Percentiles rank a stretch among this genome's conserved stretches.
Conservation (phyloP, 2,329 filamentous ascomycete species). For the Talaromyces sp. region DNA sequence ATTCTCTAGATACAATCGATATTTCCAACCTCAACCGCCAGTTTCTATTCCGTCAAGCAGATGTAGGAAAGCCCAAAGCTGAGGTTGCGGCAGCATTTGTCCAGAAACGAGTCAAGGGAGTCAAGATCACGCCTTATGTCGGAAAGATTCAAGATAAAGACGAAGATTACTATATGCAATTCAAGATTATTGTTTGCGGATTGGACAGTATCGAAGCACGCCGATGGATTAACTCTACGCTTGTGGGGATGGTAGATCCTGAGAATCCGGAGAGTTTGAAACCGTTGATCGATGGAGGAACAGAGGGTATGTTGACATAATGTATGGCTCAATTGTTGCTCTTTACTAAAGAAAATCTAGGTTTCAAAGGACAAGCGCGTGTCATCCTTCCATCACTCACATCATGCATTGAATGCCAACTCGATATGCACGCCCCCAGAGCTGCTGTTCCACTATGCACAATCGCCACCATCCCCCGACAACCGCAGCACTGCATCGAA, state of each 20-base stretch:
- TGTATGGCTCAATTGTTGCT: neutral
- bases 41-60: conserved; percentile 87
- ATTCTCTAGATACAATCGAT: conserved; percentile 82
- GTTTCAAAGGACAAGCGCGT: conserved; percentile 94
- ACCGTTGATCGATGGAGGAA: conserved; percentile 93
- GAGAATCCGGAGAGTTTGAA: conserved; percentile 83
- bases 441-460: conserved; percentile 97
- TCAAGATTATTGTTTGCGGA: conserved; percentile 89
- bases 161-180: conserved; percentile 94
- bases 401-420: conserved; percentile 95
- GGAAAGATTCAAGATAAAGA: conserved; percentile 96
- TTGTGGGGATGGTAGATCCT: conserved; percentile 85
- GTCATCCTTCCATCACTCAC: conserved; percentile 90
- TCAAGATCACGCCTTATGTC: conserved; percentile 91
- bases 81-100: conserved; percentile 91
- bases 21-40: conserved; percentile 97
- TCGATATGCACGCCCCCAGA: conserved; percentile 97
- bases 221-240: conserved; percentile 96
- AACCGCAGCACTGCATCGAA: conserved; percentile 97
- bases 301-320: conserved; percentile 62
- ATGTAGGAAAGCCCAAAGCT: conserved; percentile 92
- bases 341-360: conserved; percentile 39
- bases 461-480: conserved; percentile 90
- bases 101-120: conserved; percentile 81
- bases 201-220: conserved; percentile 95